Evolutionary conservation across 2,329 filamentous ascomycete genomes (phyloP).

Genomic region (Chaetomium sp.): DNA sequence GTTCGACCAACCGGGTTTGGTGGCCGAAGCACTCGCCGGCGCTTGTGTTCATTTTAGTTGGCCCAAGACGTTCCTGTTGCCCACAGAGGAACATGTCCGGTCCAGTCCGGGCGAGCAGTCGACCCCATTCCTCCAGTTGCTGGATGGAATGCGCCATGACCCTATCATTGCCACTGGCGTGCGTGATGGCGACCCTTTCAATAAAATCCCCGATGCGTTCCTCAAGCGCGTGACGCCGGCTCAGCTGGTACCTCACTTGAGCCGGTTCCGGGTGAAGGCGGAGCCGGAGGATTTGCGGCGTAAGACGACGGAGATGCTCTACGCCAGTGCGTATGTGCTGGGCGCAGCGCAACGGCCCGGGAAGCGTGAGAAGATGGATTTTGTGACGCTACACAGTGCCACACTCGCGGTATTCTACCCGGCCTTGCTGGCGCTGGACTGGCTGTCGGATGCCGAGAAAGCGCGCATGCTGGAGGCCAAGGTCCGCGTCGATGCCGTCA

Average conservation of each 20-base stretch:
- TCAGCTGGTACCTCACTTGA: constrained; percentile 1
- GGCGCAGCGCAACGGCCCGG: constrained; percentile 7
- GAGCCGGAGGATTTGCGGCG: not conserved
- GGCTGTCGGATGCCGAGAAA: constrained; percentile 11
- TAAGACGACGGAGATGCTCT: not conserved
- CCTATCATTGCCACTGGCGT: constrained; percentile 1
- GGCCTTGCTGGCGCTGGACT: not conserved
- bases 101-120: not conserved
- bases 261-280: not conserved
- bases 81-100: constrained; percentile 1
- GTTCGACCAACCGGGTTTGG: constrained; percentile 5
- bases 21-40: constrained; percentile 7
- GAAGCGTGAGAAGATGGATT: constrained; percentile 5
- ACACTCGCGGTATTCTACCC: constrained; percentile 8
- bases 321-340: constrained; percentile 3
- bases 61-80: not conserved
- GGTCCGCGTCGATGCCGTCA: constrained; percentile 2
- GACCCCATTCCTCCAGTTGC: not conserved
- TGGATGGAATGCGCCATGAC: not conserved
- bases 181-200: not conserved
- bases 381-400: constrained; percentile 5
- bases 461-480: constrained; percentile 5
- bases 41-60: constrained; percentile 5
- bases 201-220: constrained; percentile 7
- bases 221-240: not conserved